These are phyloP conservation scores for Gaertneriomyces sp. DNA, from an alignment of 192 early-diverging fungal species.

Conservation along the genomic window DNA sequence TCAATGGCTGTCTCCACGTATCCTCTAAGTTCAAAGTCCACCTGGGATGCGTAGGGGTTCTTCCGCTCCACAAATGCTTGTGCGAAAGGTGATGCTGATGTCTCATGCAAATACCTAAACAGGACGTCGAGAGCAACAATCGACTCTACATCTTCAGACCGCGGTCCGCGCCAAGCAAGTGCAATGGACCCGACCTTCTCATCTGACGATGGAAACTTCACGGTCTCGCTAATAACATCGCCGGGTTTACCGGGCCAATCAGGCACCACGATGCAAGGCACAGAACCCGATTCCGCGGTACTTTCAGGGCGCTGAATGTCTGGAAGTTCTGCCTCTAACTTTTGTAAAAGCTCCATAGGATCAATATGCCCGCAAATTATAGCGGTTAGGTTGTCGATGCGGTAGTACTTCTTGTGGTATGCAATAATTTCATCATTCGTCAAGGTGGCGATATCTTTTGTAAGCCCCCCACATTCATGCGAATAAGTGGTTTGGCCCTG, in stretches of 20 bases:
- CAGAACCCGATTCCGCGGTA: neutral
- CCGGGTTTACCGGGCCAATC: slow-evolving; percentile 11
- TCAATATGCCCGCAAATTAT: slow-evolving; percentile 54
- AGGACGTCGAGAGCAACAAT: slow-evolving; percentile 67
- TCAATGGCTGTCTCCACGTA: slow-evolving; percentile 54
- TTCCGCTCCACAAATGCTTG: slow-evolving; percentile 75
- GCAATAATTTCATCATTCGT: slow-evolving; percentile 69
- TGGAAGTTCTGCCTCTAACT: slow-evolving; percentile 15
- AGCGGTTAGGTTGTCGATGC: slow-evolving; percentile 64
- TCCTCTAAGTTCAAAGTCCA: slow-evolving; percentile 54
- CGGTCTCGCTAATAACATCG: slow-evolving; percentile 46
- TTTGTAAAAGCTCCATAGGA: slow-evolving; percentile 54
- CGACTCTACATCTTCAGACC: slow-evolving; percentile 54
- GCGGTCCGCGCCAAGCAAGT: slow-evolving; percentile 73
- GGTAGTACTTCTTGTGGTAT: slow-evolving; percentile 76
- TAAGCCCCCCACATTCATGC: slow-evolving; percentile 74
- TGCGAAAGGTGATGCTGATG: slow-evolving; percentile 64
- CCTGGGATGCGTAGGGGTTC: slow-evolving; percentile 58
- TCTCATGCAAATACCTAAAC: slow-evolving; percentile 67
- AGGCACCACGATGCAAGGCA: slow-evolving; percentile 14
- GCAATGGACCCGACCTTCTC: slow-evolving; percentile 60
- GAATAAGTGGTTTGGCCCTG: slow-evolving; percentile 55
- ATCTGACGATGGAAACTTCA: slow-evolving; percentile 61
- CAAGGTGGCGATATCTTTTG: slow-evolving; percentile 63
- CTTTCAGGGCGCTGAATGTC: slow-evolving; percentile 7